Base-by-base conservation (phyloP, 2,329 filamentous ascomycete genomes). In the Teratosphaeria nubilosa region DNA sequence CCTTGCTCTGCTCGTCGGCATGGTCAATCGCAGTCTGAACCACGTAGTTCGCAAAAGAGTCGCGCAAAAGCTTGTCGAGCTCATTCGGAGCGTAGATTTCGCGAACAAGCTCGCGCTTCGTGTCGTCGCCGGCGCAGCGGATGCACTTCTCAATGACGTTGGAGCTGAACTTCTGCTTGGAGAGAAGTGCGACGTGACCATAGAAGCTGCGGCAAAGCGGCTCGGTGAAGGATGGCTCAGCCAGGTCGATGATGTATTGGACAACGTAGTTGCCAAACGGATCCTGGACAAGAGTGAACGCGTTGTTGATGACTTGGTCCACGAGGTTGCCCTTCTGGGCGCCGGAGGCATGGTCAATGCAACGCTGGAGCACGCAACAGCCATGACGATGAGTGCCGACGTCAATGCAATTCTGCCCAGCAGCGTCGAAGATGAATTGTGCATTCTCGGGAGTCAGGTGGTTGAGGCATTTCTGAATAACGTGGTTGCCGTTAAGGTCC, bases 221-320 rank as follows among this genome's bases (percentile, higher is more conserved):
- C 68, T 94, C 88, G 1, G 92, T 96, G 75, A 96, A 96, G 65
- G 79, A 80, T 13, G 87, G 80, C 70, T 99, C 91, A 64, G 91
- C 91, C 57, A 97, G 82, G 71, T 97, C 94, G 65, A 99, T 73
- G 63, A 99, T 97, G 77, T 99, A 99, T 76, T 99, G 94, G 55
- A 99, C 88, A 55, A 99, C 94, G 65, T 99, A 99, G 75, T 99
- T 99, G 70, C 94, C 94, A 66, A 96, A 99, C 0, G 94, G 92
- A 72, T 99, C 94, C 73, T 96, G 91, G 22, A 99, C 91, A 11
- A 99, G 83, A 41, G 86, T 80, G 64, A 90, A 88, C n/a, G 91
- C 90, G 70, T 96, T 87, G 57, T 86, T 80, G 0, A 91, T 96
- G 73, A 99, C 97, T 70, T 89, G 84, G 60, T 82, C 79, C 64